Conservation (phyloP, 1,139 yeast genomes). For the Suhomyces maxii region DNA sequence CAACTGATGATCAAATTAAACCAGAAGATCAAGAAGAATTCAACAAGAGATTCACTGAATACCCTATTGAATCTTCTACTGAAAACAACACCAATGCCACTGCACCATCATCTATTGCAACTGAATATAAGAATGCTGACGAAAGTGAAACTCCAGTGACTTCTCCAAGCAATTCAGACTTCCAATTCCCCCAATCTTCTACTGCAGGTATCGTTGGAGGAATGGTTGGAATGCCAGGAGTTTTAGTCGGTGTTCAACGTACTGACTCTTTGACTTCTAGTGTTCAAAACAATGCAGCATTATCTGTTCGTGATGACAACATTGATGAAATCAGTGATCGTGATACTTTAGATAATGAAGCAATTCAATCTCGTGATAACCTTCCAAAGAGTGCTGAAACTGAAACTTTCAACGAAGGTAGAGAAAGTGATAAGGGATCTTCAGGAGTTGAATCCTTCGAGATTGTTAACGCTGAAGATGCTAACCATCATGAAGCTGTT, state of each 20-base stretch:
- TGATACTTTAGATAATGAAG: slow-evolving; percentile 48
- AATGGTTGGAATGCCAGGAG: slow-evolving; percentile 51
- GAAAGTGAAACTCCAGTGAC: slow-evolving; percentile 54
- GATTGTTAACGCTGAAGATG: slow-evolving; percentile 53
- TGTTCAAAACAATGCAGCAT: slow-evolving; percentile 88
- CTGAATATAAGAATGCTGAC: slow-evolving; percentile 31
- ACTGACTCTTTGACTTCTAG: slow-evolving; percentile 87
- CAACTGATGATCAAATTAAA: slow-evolving; percentile 6
- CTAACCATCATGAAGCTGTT: slow-evolving; percentile 13
- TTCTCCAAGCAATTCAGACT: slow-evolving; percentile 56
- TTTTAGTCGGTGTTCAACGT: slow-evolving; percentile 47
- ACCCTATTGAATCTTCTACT: slow-evolving; percentile 17
- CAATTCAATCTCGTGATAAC: slow-evolving; percentile 15
- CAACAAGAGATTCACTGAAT: slow-evolving; percentile 18
- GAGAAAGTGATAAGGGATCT: slow-evolving; percentile 42
- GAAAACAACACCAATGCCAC: slow-evolving; percentile 29
- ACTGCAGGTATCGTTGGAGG: slow-evolving; percentile 38
- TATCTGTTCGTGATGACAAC: slow-evolving; percentile 78
- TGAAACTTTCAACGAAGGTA: slow-evolving; percentile 19
- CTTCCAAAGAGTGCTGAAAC: slow-evolving; percentile 19
- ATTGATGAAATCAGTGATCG: slow-evolving; percentile 61
- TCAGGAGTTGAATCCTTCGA: slow-evolving; percentile 48
- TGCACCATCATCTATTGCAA: slow-evolving; percentile 39
- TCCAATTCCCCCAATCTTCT: slow-evolving; percentile 50
- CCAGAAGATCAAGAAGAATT: slow-evolving; percentile 6